A percentile compares a stretch with the other conserved stretches of the same genome.
phyloP scores from a whole-genome alignment of 2,329 filamentous ascomycete species.

The Tolypocladium pustulatum region DNA sequence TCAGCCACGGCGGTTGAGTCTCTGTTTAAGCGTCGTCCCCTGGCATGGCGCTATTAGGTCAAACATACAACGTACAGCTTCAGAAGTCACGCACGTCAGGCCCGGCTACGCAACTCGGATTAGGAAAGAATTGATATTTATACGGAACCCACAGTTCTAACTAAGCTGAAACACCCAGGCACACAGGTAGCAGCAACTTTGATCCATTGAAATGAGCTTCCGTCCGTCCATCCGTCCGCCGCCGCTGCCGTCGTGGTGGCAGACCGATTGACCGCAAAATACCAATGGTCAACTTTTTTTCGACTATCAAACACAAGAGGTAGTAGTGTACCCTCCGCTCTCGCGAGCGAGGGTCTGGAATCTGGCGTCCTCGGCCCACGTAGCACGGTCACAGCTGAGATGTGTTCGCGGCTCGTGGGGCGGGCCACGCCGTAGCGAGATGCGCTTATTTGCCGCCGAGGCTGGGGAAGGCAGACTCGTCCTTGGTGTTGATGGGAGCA shows the following conservation, averaged over 20 bases:
- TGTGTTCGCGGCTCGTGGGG: not conserved
- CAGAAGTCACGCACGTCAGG: not conserved
- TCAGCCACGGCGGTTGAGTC: not conserved
- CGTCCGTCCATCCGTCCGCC: constrained; percentile 3
- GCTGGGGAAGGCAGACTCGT: constrained; percentile 51
- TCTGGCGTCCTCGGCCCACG: not conserved
- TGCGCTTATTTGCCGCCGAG: constrained; percentile 41
- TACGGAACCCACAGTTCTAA: not conserved
- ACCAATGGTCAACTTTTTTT: constrained; percentile 19
- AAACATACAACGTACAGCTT: too few relatives aligned
- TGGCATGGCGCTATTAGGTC: not conserved
- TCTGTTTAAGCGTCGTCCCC: not conserved
- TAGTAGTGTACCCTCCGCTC: constrained; percentile 8
- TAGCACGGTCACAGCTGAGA: not conserved
- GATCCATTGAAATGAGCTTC: not conserved
- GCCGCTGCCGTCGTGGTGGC: constrained; percentile 5
- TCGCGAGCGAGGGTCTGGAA: not conserved
- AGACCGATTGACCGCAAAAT: constrained; percentile 14
- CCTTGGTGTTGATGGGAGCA: constrained; percentile 43
- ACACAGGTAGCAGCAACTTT: constrained; percentile 1
- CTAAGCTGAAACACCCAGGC: not conserved
- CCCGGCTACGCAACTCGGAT: not conserved
- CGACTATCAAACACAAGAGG: constrained; percentile 20
- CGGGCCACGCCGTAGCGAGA: not conserved
- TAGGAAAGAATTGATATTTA: not conserved